Evolutionary conservation across 331 rosid species (phyloP), one percentile per base, ranked within the genome.

Genomic region (Quercus tomentella): DNA sequence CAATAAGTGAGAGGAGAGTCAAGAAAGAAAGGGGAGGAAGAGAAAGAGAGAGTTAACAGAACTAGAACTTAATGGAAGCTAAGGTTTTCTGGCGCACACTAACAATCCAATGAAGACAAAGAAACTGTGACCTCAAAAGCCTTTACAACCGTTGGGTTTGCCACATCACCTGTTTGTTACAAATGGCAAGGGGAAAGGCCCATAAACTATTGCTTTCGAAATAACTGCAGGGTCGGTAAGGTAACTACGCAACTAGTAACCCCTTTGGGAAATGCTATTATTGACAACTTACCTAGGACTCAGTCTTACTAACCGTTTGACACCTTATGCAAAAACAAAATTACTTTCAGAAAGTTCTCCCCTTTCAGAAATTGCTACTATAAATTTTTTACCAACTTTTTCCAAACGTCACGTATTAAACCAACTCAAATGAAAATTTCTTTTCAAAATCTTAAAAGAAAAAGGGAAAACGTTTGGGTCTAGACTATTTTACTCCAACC

Each of bases 31-130:
- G 14, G 20, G 70, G 70, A 25, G 56, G 21, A 35, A 20, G 52
- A n/a, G 43, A 49, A 49, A 4, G 82, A 33, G 22, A 16, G 61
- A 4, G 82, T 6, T 37, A 51, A 49, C 41, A 70, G 63, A 83
- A 80, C 79, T 77, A 72, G 78, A 85, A 23, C 17, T 41, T 41
- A 41, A 8, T 41, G 45, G 83, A 55, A 77, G 84, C 72, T 63
- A 78, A 69, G 49, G 65, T 75, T 70, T 82, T 79, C 68, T 67
- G 79, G 81, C 70, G 66, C 61, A 58, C 76, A 80, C 58, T 77
- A 26, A 79, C 31, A 78, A 82, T 79, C 79, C 90, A 88, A 83
- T 85, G 73, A 79, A 84, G 89, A 82, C 91, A 85, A 78, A 86
- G 81, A 89, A 89, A 86, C 81, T 75, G 51, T 78, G 85, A 84